phyloP scores from a whole-genome alignment of 495 filamentous ascomycete species.

The Amphirosellinia nigrospora region DNA sequence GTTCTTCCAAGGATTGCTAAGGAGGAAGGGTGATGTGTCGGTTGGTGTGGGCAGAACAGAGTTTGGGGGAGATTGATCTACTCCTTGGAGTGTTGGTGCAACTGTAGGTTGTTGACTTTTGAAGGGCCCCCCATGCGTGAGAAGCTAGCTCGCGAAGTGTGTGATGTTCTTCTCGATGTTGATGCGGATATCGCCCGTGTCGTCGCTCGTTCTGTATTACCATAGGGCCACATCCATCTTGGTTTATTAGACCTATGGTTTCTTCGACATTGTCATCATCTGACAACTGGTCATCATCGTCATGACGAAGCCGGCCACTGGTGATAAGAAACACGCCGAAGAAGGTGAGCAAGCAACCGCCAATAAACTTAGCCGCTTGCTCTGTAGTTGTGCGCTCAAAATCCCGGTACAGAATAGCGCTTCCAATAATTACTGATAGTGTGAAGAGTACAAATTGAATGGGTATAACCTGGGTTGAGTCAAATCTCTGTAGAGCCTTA shows the following conservation, averaged over 20 bases:
- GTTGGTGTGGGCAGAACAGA: constrained; percentile 29
- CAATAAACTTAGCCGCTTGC: constrained; percentile 81
- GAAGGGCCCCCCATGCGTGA: constrained; percentile 10
- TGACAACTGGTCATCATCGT: constrained; percentile 59
- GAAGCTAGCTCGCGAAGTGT: constrained; percentile 45
- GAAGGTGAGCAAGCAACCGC: constrained; percentile 89
- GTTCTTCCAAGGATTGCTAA: constrained; percentile 41
- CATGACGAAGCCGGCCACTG: constrained; percentile 60
- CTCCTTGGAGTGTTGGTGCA: constrained; percentile 31
- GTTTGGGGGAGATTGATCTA: constrained; percentile 26
- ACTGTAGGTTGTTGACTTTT: constrained; percentile 4
- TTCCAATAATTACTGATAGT: constrained; percentile 91
- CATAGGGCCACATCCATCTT: constrained; percentile 37
- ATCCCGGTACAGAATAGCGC: constrained; percentile 89
- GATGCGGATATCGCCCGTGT: constrained; percentile 29
- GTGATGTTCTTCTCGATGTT: constrained; percentile 46
- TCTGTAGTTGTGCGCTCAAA: constrained; percentile 78
- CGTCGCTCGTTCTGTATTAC: constrained; percentile 20
- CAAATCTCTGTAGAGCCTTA: constrained; percentile 90
- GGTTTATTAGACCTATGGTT: constrained; percentile 53
- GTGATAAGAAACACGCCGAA: constrained; percentile 94
- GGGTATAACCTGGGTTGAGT: constrained; percentile 96
- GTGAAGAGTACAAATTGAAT: constrained; percentile 98
- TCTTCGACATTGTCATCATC: constrained; percentile 61
- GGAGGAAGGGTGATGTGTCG: constrained; percentile 40